phyloP scores from a whole-genome alignment of 148 eudicot genomes.

The Vaccinium darrowii region DNA sequence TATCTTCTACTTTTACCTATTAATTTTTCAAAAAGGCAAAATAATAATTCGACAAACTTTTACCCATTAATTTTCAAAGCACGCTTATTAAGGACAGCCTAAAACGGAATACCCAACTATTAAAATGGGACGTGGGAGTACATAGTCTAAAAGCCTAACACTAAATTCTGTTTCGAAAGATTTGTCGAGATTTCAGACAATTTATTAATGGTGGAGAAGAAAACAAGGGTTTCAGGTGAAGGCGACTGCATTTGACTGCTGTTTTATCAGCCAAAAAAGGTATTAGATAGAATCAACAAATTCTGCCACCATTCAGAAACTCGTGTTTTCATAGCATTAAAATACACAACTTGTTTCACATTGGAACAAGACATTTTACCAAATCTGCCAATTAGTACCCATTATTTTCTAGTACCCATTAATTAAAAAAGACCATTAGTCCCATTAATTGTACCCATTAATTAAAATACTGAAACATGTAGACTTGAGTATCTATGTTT shows the following conservation, averaged over 20 bases:
- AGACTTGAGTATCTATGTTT: neutral
- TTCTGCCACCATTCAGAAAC: neutral
- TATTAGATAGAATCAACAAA: neutral
- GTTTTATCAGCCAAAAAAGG: neutral
- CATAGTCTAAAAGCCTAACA: neutral
- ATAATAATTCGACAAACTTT: no score
- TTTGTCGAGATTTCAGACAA: neutral
- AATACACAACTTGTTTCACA: neutral
- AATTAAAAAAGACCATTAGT: no score
- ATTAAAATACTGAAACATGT: neutral
- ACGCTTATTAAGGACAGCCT: no score
- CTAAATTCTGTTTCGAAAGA: neutral
- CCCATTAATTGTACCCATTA: no score
- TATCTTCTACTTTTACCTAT: no score
- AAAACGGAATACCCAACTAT: no score
- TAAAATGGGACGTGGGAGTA: no score
- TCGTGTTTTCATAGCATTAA: neutral
- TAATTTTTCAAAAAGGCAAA: no score
- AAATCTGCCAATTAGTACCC: neutral
- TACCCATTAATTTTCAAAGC: no score
- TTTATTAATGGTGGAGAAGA: neutral
- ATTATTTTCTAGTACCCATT: no score
- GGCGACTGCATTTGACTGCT: neutral
- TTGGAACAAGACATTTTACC: neutral
- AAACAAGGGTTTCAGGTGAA: slow-evolving; percentile 13